Percentiles rank a stretch among this genome's conserved stretches.
phyloP scores from a whole-genome alignment of 169 alveolate genomes.

The Plasmodium vivax region DNA sequence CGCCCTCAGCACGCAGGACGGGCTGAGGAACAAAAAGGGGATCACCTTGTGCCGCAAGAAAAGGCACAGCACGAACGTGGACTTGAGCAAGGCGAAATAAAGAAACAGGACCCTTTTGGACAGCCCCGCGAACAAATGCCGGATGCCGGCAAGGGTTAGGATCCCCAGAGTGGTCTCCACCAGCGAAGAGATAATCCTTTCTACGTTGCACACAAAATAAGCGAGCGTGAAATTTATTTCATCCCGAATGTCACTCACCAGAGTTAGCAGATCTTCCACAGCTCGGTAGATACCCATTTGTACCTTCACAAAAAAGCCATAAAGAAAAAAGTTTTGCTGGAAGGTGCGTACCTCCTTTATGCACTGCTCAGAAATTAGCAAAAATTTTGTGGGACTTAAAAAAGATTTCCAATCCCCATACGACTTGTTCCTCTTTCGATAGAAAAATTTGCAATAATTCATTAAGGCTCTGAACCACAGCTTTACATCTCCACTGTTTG shows the following conservation, averaged over 20 bases:
- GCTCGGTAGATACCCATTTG: conserved; percentile 37
- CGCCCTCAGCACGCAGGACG: conserved; percentile 12
- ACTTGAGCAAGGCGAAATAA: conserved; percentile 19
- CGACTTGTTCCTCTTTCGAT: conserved; percentile 9
- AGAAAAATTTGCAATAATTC: conserved; percentile 49
- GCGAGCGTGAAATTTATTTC: conserved; percentile 67
- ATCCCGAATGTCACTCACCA: conserved; percentile 51
- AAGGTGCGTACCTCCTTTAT: conserved; percentile 20
- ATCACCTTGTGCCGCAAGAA: conserved; percentile 55
- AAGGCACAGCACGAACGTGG: conserved; percentile 18
- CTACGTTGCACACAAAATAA: conserved; percentile 46
- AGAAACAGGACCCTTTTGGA: conserved; percentile 49
- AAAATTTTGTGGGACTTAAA: conserved; percentile 17
- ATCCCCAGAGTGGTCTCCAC: conserved; percentile 16
- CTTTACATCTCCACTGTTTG: conserved; percentile 32
- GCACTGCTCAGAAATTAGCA: conserved; percentile 47
- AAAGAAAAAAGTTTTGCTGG: conserved; percentile 45
- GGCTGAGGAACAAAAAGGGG: conserved; percentile 56
- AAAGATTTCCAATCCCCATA: background rate
- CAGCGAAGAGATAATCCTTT: conserved; percentile 26
- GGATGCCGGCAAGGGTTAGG: conserved; percentile 18
- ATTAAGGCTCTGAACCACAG: conserved; percentile 36
- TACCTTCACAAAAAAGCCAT: conserved; percentile 33
- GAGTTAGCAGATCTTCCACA: conserved; percentile 33
- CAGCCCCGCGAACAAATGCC: conserved; percentile 13